Evolutionary conservation across 768 basidiomycete genomes (phyloP).

Genomic region (Myochromella boudieri): DNA sequence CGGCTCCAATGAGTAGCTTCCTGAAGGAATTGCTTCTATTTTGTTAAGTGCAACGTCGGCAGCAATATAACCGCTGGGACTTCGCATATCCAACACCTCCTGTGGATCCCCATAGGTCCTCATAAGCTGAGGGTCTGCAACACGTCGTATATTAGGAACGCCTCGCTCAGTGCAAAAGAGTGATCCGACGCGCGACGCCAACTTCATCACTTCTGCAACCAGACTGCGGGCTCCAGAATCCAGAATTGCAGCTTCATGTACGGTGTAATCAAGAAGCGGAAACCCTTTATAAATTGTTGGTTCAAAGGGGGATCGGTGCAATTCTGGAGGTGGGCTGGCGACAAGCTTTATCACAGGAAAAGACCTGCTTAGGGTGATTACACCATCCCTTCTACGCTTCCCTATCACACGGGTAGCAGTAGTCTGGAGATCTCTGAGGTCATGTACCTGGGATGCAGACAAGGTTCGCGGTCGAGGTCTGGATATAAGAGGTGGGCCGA

Average conservation of each 20-base stretch:
- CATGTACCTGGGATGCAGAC: constrained; percentile 22
- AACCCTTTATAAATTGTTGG: constrained; percentile 46
- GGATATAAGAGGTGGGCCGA: constrained; percentile 30
- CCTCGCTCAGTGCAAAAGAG: constrained; percentile 59
- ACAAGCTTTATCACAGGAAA: constrained; percentile 25
- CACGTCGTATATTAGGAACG: constrained; percentile 66
- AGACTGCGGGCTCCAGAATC: constrained; percentile 49
- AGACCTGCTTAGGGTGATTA: constrained; percentile 23
- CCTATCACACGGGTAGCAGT: constrained; percentile 14
- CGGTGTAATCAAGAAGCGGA: constrained; percentile 48
- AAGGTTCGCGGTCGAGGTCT: constrained; percentile 7
- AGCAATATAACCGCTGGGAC: constrained; percentile 43
- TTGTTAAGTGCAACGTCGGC: constrained; percentile 31
- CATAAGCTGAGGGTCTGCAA: constrained; percentile 30
- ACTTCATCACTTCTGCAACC: constrained; percentile 81
- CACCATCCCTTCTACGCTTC: constrained; percentile 20
- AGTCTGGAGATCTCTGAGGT: constrained; percentile 28
- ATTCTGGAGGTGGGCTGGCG: constrained; percentile 25
- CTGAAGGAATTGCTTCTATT: constrained; percentile 33
- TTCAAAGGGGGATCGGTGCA: constrained; percentile 29
- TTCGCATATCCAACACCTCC: constrained; percentile 48
- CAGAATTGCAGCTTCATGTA: constrained; percentile 23
- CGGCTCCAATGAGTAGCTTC: constrained; percentile 51
- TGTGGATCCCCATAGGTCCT: constrained; percentile 33
- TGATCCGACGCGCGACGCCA: constrained; percentile 76